Evolutionary conservation across 305 asterid genomes (phyloP).

Genomic region (Solanum aculeatissimum): DNA sequence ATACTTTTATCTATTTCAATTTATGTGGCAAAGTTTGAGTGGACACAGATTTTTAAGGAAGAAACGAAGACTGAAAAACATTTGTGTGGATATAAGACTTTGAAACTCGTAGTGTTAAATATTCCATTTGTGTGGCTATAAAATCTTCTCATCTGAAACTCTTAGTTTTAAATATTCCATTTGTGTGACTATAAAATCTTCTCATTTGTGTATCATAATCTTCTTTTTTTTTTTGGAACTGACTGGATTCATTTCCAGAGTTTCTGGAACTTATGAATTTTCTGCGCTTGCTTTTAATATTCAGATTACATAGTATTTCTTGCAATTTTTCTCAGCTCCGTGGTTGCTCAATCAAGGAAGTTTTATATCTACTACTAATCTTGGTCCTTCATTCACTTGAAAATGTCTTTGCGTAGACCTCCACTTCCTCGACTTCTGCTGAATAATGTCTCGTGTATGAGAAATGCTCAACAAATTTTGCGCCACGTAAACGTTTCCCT

Average conservation of each 20-base stretch:
- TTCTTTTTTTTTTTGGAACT: background rate
- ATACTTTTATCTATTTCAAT: no score
- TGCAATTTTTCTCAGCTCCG: background rate
- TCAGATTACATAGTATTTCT: background rate
- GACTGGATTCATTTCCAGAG: background rate
- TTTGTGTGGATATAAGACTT: background rate
- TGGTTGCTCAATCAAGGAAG: background rate
- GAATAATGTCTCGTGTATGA: constrained; percentile 73
- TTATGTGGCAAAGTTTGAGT: background rate
- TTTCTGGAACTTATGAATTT: background rate
- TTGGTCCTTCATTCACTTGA: background rate
- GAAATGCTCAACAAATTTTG: constrained; percentile 81
- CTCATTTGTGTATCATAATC: background rate
- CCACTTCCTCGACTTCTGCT: constrained; percentile 12
- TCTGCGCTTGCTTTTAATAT: background rate
- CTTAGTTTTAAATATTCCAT: no score
- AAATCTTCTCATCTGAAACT: background rate
- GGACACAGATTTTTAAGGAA: background rate
- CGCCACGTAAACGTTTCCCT: constrained; percentile 67
- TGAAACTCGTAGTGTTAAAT: no score
- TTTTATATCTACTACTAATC: background rate
- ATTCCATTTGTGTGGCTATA: no score
- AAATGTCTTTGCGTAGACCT: background rate
- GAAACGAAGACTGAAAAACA: background rate
- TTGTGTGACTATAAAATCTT: no score